Percentiles rank a stretch among this genome's conserved stretches.
Conservation (phyloP, 2,329 filamentous ascomycete genomes). For the Beauveria australis region DNA sequence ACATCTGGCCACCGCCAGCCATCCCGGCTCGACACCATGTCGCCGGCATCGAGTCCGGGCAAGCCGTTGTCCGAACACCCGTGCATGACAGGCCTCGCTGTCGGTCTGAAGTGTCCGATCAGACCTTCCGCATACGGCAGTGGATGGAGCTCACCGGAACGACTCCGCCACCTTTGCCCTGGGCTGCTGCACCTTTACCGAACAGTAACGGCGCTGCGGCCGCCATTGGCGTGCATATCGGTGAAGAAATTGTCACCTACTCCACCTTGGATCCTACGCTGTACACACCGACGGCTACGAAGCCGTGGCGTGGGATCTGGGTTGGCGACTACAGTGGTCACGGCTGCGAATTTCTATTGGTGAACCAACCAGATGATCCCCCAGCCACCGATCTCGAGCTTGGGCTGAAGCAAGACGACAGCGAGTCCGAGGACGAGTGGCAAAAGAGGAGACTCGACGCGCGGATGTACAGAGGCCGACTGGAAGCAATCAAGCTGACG, state of each 20-base stretch:
- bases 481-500: conserved; percentile 85
- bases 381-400: conserved; percentile 30
- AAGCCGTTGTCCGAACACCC: conserved; percentile 18
- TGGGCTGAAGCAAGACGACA: conserved; percentile 28
- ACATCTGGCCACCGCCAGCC: conserved; percentile 68
- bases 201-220: conserved; percentile 19
- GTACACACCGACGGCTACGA: conserved; percentile 74
- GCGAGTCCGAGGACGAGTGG: conserved; percentile 40
- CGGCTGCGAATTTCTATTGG: conserved; percentile 78
- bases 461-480: conserved; percentile 52
- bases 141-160: conserved; percentile 61
- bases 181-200: conserved; percentile 23
- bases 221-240: conserved; percentile 37
- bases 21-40: conserved; percentile 57
- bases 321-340: conserved; percentile 84
- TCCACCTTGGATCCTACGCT: conserved; percentile 61
- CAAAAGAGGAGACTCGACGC: conserved; percentile 35
- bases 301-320: conserved; percentile 87
- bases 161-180: conserved; percentile 18
- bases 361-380: conserved; percentile 60
- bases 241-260: conserved; percentile 53
- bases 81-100: conserved; percentile 34
- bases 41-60: conserved; percentile 22
- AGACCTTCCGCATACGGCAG: conserved; percentile 64
- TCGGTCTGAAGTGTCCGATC: conserved; percentile 55